Evolutionary conservation across 2,329 filamentous ascomycete species (phyloP).

Genomic region (Aspergillus clavatus): DNA sequence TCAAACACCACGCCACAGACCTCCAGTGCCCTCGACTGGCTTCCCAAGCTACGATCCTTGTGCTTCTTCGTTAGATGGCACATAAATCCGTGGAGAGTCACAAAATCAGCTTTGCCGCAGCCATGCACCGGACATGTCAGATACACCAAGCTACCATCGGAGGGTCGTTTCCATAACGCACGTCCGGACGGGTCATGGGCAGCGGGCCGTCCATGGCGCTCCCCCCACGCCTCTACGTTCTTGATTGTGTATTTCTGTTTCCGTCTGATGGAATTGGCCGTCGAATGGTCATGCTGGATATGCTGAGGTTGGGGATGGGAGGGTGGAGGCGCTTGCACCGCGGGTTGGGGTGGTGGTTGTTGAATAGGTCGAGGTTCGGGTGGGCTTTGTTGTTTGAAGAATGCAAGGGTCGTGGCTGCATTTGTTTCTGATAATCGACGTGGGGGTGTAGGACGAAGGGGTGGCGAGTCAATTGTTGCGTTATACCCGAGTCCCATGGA

Average conservation of each 20-base stretch:
- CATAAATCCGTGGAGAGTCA: conserved; percentile 41
- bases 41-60: conserved; percentile 38
- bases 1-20: conserved; percentile 37
- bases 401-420: conserved; percentile 38
- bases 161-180: conserved; percentile 38
- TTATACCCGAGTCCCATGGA: conserved; percentile 38
- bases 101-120: conserved; percentile 39
- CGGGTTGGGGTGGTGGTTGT: conserved; percentile 24
- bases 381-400: conserved; percentile 40
- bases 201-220: conserved; percentile 39
- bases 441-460: conserved; percentile 34
- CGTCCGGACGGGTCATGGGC: conserved; percentile 37
- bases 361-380: conserved; percentile 32
- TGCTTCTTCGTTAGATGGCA: conserved; percentile 41
- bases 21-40: conserved; percentile 38
- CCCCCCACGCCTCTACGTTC: conserved; percentile 40
- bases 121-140: conserved; percentile 36
- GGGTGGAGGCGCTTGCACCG: conserved; percentile 20
- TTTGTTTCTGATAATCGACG: conserved; percentile 39
- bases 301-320: conserved; percentile 20
- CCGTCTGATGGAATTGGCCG: conserved; percentile 29
- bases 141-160: conserved; percentile 36
- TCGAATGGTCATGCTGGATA: conserved; percentile 25
- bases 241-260: conserved; percentile 42
- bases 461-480: conserved; percentile 32